These are phyloP conservation scores for Lyophyllum decastes DNA, from an alignment of 768 basidiomycete genomes.

Conservation along the genomic window DNA sequence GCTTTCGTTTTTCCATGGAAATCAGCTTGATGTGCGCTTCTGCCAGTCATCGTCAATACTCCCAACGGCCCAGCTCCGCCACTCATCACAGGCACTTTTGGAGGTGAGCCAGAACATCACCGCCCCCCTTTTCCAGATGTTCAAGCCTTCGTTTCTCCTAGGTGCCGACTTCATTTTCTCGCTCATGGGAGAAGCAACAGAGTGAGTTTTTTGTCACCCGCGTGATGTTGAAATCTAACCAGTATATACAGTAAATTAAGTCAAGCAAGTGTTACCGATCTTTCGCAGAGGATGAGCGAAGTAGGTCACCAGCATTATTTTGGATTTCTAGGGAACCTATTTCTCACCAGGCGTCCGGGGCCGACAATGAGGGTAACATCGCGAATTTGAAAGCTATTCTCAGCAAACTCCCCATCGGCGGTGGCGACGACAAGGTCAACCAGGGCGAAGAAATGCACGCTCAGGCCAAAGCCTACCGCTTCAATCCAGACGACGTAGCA, in stretches of 20 bases:
- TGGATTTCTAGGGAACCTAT: neutral
- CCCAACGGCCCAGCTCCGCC: conserved; percentile 60
- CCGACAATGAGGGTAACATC: conserved; percentile 33
- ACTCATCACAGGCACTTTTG: conserved; percentile 70
- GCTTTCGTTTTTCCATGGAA: neutral
- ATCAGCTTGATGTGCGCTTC: neutral
- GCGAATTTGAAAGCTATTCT: conserved; percentile 43
- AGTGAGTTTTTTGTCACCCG: conserved; percentile 35
- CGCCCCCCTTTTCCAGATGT: neutral
- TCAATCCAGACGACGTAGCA: conserved; percentile 62
- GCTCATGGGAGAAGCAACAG: conserved; percentile 64
- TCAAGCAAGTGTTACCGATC: conserved; percentile 62
- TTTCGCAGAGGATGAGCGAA: conserved; percentile 50
- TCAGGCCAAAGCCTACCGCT: conserved; percentile 57
- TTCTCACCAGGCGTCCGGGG: conserved; percentile 30
- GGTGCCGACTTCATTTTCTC: conserved; percentile 67
- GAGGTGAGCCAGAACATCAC: conserved; percentile 33
- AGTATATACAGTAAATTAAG: conserved; percentile 51
- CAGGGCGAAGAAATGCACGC: conserved; percentile 58
- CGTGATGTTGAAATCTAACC: no score
- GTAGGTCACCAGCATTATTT: conserved; percentile 18
- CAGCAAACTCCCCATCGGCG: conserved; percentile 52
- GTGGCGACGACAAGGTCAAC: conserved; percentile 49
- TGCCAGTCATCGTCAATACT: conserved; percentile 45
- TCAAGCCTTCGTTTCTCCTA: conserved; percentile 8